A percentile compares a stretch with the other conserved stretches of the same genome.
phyloP scores from a whole-genome alignment of 805 yeast species.

The Candida namnaoensis region DNA sequence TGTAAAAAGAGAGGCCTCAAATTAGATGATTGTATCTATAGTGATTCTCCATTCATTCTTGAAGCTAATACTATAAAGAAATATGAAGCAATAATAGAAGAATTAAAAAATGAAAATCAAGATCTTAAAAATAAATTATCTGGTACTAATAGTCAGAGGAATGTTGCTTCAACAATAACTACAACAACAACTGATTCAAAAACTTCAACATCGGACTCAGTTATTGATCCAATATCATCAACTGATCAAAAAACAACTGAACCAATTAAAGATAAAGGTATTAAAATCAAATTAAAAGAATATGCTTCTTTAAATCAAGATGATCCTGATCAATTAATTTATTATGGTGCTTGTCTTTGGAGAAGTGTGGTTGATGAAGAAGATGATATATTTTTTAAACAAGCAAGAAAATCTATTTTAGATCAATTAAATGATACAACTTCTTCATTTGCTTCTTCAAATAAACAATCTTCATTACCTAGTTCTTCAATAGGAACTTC shows the following conservation, averaged over 20 bases:
- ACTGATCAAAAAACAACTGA: too few relatives aligned
- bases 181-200: slow-evolving; percentile 6
- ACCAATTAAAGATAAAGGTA: slow-evolving; percentile 1
- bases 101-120: slow-evolving; percentile 10
- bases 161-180: too few relatives aligned
- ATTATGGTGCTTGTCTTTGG: slow-evolving; percentile 15
- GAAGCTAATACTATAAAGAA: slow-evolving; percentile 9
- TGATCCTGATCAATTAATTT: slow-evolving; percentile 9
- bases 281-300: too few relatives aligned
- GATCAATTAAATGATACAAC: too few relatives aligned
- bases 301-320: too few relatives aligned
- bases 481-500: too few relatives aligned
- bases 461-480: too few relatives aligned
- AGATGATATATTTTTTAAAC: slow-evolving; percentile 4
- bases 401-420: slow-evolving; percentile 2
- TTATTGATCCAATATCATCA: background rate
- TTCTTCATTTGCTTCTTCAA: slow-evolving; percentile 3
- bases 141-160: too few relatives aligned
- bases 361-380: slow-evolving; percentile 4
- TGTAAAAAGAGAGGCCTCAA: slow-evolving; percentile 16
- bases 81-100: slow-evolving; percentile 4
- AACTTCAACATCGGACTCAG: too few relatives aligned
- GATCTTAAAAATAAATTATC: slow-evolving; percentile 7
- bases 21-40: slow-evolving; percentile 14
- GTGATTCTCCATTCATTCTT: slow-evolving; percentile 17